phyloP scores from a whole-genome alignment of 768 basidiomycete species.

The Astraeus odoratus region DNA sequence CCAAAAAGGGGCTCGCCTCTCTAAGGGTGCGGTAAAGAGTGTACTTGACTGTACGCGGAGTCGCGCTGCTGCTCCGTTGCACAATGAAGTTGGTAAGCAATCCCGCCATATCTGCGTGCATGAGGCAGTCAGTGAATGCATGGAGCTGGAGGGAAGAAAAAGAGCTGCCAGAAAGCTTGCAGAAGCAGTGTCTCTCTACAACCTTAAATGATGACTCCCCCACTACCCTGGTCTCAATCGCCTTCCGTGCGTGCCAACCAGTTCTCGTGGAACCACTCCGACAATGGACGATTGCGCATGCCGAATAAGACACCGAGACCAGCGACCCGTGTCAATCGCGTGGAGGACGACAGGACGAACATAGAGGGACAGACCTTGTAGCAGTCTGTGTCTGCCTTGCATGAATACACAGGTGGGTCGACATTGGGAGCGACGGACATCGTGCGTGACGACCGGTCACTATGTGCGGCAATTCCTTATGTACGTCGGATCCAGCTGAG shows the following conservation, averaged over 20 bases:
- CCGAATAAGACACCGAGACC: constrained; percentile 70
- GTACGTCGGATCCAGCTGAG: not conserved
- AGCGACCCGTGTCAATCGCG: constrained; percentile 2
- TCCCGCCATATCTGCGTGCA: constrained; percentile 71
- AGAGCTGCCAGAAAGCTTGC: constrained; percentile 73
- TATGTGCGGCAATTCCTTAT: constrained; percentile 58
- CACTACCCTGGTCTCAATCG: constrained; percentile 9
- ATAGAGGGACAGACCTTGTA: constrained; percentile 58
- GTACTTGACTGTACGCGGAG: constrained; percentile 79
- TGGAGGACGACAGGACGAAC: constrained; percentile 36
- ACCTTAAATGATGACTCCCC: constrained; percentile 43
- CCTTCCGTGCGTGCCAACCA: constrained; percentile 37
- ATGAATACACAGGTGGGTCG: constrained; percentile 59
- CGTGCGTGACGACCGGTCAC: constrained; percentile 16
- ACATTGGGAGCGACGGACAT: constrained; percentile 51
- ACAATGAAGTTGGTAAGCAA: constrained; percentile 69
- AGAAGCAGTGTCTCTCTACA: constrained; percentile 62
- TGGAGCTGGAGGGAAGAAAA: not conserved
- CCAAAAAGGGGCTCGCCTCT: constrained; percentile 40
- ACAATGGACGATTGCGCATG: constrained; percentile 78
- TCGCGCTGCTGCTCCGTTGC: constrained; percentile 37
- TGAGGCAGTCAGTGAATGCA: not conserved
- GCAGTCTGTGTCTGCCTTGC: constrained; percentile 70
- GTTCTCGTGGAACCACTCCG: constrained; percentile 45
- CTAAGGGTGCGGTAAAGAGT: constrained; percentile 68